Percentiles rank a stretch among this genome's conserved stretches.
phyloP scores from a whole-genome alignment of 257 asterid genomes.

The Ophiorrhiza pumila region DNA sequence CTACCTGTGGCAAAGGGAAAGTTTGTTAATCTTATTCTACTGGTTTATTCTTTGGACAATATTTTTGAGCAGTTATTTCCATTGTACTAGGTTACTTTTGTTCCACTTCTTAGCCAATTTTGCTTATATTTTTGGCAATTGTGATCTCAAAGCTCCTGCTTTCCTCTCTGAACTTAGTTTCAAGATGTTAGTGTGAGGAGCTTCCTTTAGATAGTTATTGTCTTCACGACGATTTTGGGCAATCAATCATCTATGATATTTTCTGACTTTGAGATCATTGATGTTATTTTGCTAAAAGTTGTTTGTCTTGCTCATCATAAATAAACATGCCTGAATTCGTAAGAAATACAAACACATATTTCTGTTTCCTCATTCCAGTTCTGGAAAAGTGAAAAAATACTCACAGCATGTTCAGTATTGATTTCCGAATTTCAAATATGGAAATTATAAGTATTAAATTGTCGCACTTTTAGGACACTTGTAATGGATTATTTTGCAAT shows the following conservation, averaged over 20 bases:
- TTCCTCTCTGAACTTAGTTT: too few relatives aligned
- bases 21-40: neutral
- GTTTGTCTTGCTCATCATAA: neutral
- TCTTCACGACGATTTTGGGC: neutral
- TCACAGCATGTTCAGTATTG: neutral
- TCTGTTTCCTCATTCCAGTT: neutral
- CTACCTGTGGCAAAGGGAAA: neutral
- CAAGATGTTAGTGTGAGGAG: too few relatives aligned
- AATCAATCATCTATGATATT: neutral
- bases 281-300: neutral
- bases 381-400: neutral
- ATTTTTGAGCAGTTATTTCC: neutral
- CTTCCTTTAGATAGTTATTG: neutral
- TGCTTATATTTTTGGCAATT: too few relatives aligned
- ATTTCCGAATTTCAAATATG: neutral
- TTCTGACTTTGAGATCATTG: neutral
- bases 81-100: too few relatives aligned
- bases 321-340: neutral
- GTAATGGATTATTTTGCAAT: neutral
- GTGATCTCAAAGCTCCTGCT: too few relatives aligned
- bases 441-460: neutral
- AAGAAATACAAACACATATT: neutral
- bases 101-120: too few relatives aligned
- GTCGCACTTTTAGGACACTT: neutral
- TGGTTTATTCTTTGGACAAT: neutral